A percentile compares a stretch with the other conserved stretches of the same genome.
Evolutionary conservation across 352 stramenopile genomes (phyloP).

Genomic region (Saprolegnia parasitica): DNA sequence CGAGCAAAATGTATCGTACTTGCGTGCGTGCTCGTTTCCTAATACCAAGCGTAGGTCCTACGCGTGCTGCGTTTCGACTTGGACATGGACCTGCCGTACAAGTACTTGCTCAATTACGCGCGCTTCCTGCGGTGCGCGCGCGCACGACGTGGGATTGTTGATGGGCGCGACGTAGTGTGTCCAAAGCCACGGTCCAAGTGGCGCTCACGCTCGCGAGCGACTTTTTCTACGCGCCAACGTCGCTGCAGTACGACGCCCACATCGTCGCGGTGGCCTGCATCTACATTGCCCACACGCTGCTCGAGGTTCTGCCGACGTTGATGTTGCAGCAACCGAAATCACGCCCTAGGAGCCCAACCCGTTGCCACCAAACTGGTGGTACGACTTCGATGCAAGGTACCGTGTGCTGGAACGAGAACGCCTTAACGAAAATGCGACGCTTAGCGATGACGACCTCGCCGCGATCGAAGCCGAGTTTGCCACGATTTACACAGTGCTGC

Average conservation of each 20-base stretch:
- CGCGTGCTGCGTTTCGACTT: slow-evolving; percentile 26
- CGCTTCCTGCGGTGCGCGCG: slow-evolving; percentile 2
- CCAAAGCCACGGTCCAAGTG: slow-evolving; percentile 13
- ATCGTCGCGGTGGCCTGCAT: slow-evolving; percentile 17
- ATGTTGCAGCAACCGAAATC: not conserved
- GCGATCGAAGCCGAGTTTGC: slow-evolving; percentile 21
- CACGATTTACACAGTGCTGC: slow-evolving; percentile 9
- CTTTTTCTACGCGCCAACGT: slow-evolving; percentile 13
- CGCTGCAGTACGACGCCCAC: slow-evolving; percentile 3
- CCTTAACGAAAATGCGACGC: not conserved
- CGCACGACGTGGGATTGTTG: not conserved
- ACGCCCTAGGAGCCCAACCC: not conserved
- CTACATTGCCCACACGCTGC: slow-evolving; percentile 10
- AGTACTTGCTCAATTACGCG: slow-evolving; percentile 26
- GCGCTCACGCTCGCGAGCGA: slow-evolving; percentile 25
- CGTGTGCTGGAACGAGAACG: not conserved
- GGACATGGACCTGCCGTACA: slow-evolving; percentile 23
- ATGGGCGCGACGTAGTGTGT: not conserved
- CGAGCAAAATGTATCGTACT: slow-evolving; percentile 20
- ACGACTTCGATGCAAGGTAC: slow-evolving; percentile 25
- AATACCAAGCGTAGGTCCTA: slow-evolving; percentile 4
- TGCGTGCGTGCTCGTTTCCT: not conserved
- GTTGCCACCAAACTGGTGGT: slow-evolving; percentile 6
- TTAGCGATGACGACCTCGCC: slow-evolving; percentile 25
- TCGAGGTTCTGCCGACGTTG: slow-evolving; percentile 12